Percentiles rank a stretch among this genome's conserved stretches.
phyloP scores from a whole-genome alignment of 23 red algal species.

The Gracilaria vermiculophylla region DNA sequence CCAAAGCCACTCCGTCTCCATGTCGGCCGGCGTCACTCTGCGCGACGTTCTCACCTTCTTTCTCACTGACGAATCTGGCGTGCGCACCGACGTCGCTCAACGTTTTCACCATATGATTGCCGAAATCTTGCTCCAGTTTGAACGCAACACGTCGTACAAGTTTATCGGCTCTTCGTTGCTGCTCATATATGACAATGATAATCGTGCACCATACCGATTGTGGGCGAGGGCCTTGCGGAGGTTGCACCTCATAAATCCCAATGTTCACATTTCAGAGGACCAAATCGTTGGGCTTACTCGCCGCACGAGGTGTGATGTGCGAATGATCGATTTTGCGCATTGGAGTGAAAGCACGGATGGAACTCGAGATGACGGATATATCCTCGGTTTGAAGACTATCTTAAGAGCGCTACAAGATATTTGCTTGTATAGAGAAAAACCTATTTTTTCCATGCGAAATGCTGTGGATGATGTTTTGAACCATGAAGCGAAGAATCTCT shows the following conservation, averaged over 20 bases:
- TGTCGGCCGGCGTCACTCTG: conserved; percentile 21
- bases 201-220: conserved; percentile 48
- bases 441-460: conserved; percentile 52
- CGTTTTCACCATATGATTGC: conserved; percentile 56
- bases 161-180: conserved; percentile 75
- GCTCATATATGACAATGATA: conserved; percentile 71
- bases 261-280: conserved; percentile 47
- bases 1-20: conserved; percentile 55
- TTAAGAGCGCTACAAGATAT: conserved; percentile 35
- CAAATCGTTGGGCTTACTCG: conserved; percentile 49
- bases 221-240: conserved; percentile 56
- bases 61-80: conserved; percentile 67
- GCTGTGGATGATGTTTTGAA: conserved; percentile 27
- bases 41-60: conserved; percentile 67
- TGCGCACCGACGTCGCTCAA: conserved; percentile 49
- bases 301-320: conserved; percentile 50
- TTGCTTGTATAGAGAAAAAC: conserved; percentile 40
- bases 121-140: conserved; percentile 48
- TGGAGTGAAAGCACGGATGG: not conserved
- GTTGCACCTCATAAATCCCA: conserved; percentile 15
- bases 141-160: conserved; percentile 28
- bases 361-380: conserved; percentile 59
- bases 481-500: not conserved
- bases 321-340: conserved; percentile 79
- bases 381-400: conserved; percentile 52